Conservation (phyloP, 306 rosid species). For the Cucurbita moschata region DNA sequence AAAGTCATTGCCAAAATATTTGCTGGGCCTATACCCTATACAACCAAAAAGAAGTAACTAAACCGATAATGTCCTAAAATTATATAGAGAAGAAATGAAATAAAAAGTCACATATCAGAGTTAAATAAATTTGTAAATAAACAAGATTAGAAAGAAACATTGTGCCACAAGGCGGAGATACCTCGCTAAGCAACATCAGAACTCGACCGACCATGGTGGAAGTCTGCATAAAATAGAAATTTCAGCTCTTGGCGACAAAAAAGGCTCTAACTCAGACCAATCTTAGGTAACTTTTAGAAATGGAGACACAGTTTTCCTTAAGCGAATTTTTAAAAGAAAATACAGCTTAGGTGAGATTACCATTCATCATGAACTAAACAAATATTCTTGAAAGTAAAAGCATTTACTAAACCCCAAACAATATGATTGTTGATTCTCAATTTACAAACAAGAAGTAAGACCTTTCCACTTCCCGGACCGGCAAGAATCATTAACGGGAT, state of each 20-base stretch:
- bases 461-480: slow-evolving; percentile 99
- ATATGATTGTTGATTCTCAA: background rate
- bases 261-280: background rate
- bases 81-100: background rate
- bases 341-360: background rate
- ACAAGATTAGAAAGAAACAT: slow-evolving; percentile 3
- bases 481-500: slow-evolving; percentile 74
- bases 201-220: slow-evolving; percentile 96
- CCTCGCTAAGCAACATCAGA: slow-evolving; percentile 82
- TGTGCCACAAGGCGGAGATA: slow-evolving; percentile 4
- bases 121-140: background rate
- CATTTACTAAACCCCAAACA: background rate
- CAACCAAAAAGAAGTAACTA: slow-evolving; percentile 8
- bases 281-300: background rate
- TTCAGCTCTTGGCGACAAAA: slow-evolving; percentile 17
- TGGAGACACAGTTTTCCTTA: background rate
- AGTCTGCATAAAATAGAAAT: slow-evolving; percentile 40
- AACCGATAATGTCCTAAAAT: background rate
- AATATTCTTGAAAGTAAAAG: background rate
- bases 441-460: slow-evolving; percentile 4
- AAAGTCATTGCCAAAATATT: slow-evolving; percentile 92
- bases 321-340: background rate
- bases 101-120: background rate
- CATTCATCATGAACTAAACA: background rate
- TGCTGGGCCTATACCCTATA: slow-evolving; percentile 55